These are phyloP conservation scores for Lanmaoa pseudosensibilis DNA, from an alignment of 768 basidiomycete genomes.

Conservation along the genomic window DNA sequence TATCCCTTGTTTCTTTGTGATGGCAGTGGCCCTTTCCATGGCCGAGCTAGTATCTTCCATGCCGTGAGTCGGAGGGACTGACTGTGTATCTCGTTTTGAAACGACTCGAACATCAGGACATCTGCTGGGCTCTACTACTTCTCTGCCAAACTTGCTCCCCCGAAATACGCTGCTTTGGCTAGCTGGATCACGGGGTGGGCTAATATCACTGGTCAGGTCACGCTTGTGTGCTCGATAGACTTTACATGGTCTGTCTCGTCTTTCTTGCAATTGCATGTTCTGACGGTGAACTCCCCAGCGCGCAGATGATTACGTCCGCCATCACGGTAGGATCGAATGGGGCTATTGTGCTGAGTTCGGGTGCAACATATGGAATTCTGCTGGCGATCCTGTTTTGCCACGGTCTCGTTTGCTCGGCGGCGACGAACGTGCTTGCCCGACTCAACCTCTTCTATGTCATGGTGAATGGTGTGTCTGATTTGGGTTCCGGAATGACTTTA, in stretches of 20 bases:
- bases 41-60: constrained; percentile 72
- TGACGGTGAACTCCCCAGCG: constrained; percentile 35
- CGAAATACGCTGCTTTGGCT: constrained; percentile 57
- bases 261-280: neutral
- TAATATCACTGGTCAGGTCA: constrained; percentile 69
- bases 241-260: constrained; percentile 53
- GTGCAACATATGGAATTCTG: constrained; percentile 68
- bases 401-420: constrained; percentile 69
- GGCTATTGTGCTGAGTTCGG: constrained; percentile 47
- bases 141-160: constrained; percentile 70
- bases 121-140: constrained; percentile 81
- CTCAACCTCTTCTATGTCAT: constrained; percentile 70
- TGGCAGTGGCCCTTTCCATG: constrained; percentile 67
- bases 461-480: constrained; percentile 52
- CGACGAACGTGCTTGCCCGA: constrained; percentile 61
- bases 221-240: constrained; percentile 73
- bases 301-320: constrained; percentile 76
- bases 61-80: constrained; percentile 52
- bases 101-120: constrained; percentile 44
- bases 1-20: constrained; percentile 67
- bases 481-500: neutral
- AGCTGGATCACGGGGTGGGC: constrained; percentile 66
- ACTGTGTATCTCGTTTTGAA: neutral
- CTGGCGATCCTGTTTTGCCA: constrained; percentile 64
- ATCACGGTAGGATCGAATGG: constrained; percentile 62